These are phyloP conservation scores for Melocanna baccifera DNA, from an alignment of 176 grass and related monocot species.

Conservation along the genomic window DNA sequence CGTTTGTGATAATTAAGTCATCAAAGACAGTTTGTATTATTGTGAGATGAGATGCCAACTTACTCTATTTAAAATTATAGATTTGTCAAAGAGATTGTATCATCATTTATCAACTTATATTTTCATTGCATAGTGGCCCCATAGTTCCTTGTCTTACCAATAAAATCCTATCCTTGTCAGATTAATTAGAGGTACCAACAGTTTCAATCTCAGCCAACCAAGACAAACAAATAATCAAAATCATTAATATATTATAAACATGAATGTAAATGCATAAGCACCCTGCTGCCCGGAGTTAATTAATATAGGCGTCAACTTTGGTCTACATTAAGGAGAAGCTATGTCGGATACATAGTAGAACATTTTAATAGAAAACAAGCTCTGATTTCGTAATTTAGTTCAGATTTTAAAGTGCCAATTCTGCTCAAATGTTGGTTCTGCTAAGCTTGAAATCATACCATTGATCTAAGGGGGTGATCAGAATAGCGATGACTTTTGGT, in stretches of 20 bases:
- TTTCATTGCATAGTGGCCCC: not conserved
- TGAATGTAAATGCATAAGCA: not conserved
- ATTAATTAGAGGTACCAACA: not conserved
- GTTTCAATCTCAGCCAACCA: not conserved
- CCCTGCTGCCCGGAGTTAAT: not conserved
- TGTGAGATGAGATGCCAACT: not conserved
- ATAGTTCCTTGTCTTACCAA: not conserved
- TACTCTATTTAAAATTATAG: not conserved
- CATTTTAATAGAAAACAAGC: not conserved
- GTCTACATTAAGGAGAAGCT: not conserved
- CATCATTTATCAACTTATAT: not conserved
- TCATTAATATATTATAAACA: not conserved
- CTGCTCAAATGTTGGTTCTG: not conserved
- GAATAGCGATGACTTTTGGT: too few relatives aligned
- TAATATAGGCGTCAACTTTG: not conserved
- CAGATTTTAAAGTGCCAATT: not conserved
- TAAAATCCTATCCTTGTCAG: not conserved
- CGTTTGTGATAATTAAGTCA: too few relatives aligned
- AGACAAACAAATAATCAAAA: not conserved
- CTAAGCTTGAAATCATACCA: constrained; percentile 39
- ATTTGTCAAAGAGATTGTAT: not conserved
- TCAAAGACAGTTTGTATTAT: too few relatives aligned
- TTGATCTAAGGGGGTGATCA: constrained; percentile 40
- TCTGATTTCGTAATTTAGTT: not conserved
- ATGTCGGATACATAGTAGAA: not conserved